Evolutionary conservation across 805 yeast species (phyloP).

Genomic region (Sungouiella thailandica): DNA sequence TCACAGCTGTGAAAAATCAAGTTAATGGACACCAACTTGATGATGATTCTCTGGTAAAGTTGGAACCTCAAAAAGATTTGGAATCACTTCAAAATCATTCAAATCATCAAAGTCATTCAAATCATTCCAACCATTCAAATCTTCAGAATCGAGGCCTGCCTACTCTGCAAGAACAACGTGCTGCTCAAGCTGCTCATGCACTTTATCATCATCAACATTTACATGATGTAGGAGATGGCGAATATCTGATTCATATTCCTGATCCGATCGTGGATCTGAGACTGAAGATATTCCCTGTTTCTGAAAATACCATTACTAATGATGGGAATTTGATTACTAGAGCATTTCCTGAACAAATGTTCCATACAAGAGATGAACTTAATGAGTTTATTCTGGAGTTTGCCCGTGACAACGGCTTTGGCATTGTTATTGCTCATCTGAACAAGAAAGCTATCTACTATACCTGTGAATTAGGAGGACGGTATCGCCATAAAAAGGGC

Average conservation of each 20-base stretch:
- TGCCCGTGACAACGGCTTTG: conserved; percentile 54
- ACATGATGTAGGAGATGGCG: conserved; percentile 30
- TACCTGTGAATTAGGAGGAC: conserved; percentile 56
- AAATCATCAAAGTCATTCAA: too few species aligned
- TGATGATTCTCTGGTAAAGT: conserved; percentile 22
- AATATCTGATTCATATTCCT: conserved; percentile 42
- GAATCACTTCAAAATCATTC: too few species aligned
- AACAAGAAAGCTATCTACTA: conserved; percentile 55
- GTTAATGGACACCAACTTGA: conserved; percentile 22
- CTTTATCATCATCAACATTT: conserved; percentile 16
- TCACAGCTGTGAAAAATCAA: conserved; percentile 31
- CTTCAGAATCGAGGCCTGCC: conserved; percentile 6
- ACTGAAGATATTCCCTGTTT: conserved; percentile 40
- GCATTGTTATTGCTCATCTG: conserved; percentile 56
- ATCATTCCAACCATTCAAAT: too few species aligned
- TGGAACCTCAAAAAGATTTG: conserved; percentile 22
- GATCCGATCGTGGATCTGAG: conserved; percentile 41
- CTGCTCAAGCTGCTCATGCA: conserved; percentile 16
- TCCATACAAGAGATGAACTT: conserved; percentile 44
- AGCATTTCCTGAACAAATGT: conserved; percentile 49
- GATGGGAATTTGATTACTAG: conserved; percentile 50
- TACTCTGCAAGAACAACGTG: conserved; percentile 14
- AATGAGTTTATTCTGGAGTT: conserved; percentile 52
- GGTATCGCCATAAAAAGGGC: conserved; percentile 47
- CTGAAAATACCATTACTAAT: conserved; percentile 42